Evolutionary conservation across 2,329 filamentous ascomycete species (phyloP), one percentile per base, ranked within the genome.

Genomic region (Anthostomella pinea): DNA sequence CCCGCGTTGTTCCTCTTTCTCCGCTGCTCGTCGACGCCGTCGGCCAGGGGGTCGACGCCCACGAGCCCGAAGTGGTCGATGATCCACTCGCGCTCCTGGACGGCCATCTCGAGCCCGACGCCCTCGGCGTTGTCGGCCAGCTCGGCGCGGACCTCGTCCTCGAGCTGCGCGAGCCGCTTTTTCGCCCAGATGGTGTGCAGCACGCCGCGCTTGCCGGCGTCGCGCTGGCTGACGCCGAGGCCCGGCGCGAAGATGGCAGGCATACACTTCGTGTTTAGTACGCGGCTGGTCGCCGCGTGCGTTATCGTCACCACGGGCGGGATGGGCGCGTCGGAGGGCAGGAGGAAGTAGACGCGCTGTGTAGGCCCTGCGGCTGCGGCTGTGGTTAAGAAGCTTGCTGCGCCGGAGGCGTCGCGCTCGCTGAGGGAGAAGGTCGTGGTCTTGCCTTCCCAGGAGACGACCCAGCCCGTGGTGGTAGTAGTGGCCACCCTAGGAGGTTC

Each of bases 131-230:
- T 95, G 45, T 72, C 69, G 50, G 74, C 75, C 56, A 83, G 75
- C 66, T 95, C 89, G 6, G 69, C 68, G 8, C 76, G 78, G 50
- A 95, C 91, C 67, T 95, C 89, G 39, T 72, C 72, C 33, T 88
- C 79, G 30, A 95, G 68, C 45, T 85, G 81, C 20, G 80, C 78
- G 15, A 95, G 67, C 26, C 89, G 73, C 60, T 86, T 83, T 69
- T 89, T 89, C 13, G 87, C 90, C 88, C 90, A 96, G 39, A 91
- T 80, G 2, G 87, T 95, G 58, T 95, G 90, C 41, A 95, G 65
- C 2, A 95, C 87, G 2, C 89, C 89, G 45, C 87, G 85, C 52
- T 82, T 81, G 6, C 87, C 86, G 1, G 81, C 77, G 13, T 80
- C 70, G 16, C 77, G 72, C 9, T 78, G 77, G 15, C 78, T 83